A percentile compares a stretch with the other conserved stretches of the same genome.
Evolutionary conservation across 352 stramenopile species (phyloP).

Genomic region (Pythium brassicae): DNA sequence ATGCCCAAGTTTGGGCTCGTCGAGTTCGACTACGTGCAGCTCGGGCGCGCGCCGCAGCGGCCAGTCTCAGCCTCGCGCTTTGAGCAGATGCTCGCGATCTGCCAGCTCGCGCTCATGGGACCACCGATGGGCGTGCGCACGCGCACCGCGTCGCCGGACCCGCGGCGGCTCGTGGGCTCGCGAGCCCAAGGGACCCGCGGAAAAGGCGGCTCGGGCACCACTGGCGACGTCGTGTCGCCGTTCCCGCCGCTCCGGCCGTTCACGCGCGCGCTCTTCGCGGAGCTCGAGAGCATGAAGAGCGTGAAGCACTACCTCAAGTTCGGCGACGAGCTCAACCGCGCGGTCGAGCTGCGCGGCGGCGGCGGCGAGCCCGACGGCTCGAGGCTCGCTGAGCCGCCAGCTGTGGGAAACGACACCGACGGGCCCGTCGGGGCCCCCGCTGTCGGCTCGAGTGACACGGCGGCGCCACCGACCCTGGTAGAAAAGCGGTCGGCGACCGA

Average conservation of each 20-base stretch:
- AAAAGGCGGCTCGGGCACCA: background rate
- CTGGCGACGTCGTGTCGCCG: conserved; percentile 3
- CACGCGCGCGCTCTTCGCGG: conserved; percentile 37
- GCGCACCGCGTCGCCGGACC: background rate
- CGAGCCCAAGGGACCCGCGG: background rate
- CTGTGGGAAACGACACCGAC: background rate
- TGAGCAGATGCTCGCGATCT: conserved; percentile 55
- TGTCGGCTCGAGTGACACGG: no score
- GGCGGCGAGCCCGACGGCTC: background rate
- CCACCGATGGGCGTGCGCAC: conserved; percentile 26
- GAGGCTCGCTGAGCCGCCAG: background rate
- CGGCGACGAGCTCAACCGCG: conserved; percentile 40
- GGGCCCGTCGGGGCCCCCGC: no score
- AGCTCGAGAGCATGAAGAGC: conserved; percentile 64
- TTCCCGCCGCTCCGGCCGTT: conserved; percentile 41
- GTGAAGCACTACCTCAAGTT: conserved; percentile 61
- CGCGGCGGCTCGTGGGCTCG: no score
- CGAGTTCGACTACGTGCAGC: conserved; percentile 75
- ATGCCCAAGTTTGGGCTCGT: conserved; percentile 67
- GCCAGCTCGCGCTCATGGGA: conserved; percentile 49
- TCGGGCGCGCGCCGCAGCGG: conserved; percentile 28
- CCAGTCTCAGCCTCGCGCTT: conserved; percentile 62
- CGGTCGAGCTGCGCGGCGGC: conserved; percentile 28
- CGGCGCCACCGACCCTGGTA: conserved; percentile 1
- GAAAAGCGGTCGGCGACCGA: conserved; percentile 22